Evolutionary conservation across 2,329 filamentous ascomycete species (phyloP), one percentile per base, ranked within the genome.

Genomic region (Aspergillus proliferans): DNA sequence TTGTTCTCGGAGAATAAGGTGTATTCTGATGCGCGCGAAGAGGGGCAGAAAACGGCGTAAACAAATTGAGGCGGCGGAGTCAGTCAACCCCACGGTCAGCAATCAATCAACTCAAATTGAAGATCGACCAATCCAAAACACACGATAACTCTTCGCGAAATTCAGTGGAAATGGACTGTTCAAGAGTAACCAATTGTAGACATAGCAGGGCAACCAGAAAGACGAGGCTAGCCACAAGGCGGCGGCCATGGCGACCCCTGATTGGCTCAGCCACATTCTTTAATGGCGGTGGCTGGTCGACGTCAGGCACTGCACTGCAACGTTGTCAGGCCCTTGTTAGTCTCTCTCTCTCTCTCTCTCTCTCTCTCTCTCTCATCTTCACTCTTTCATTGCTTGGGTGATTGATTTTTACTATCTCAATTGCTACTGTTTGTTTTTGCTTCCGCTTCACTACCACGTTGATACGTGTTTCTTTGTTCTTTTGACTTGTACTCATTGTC

Each of bases 201-300:
- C n/a, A n/a, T 38, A 9, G 18, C 34, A 38, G 18, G n/a, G 34
- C n/a, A 38, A 15, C 34, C 10, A 22, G 10, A 30, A 30, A 30
- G 26, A 30, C 26, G 26, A 30, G 10, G 26, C 26, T 9, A 30
- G 26, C 26, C 26, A 10, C 38, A 40, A 40, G 38, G 38, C 38
- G 38, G 38, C 19, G 38, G 38, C 15, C 19, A 40, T 12, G 7
- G 19, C 38, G 18, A 6, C n/a, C 28, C n/a, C 12, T 28, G 30
- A 48, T 48, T 48, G 47, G 47, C 24, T 33, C 44, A 49, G 50
- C 50, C 50, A 38, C 50, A 18, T 36, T 36, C 34, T 36, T 36
- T 40, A 40, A 21, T 15, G 38, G 52, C 49, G 52, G 52, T 54
- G 52, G 52, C 52, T 52, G 52, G 52, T 49, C 46, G 38, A 40